Evolutionary conservation across 768 basidiomycete genomes (phyloP), one percentile per base, ranked within the genome.

Genomic region (Mrakia frigida): DNA sequence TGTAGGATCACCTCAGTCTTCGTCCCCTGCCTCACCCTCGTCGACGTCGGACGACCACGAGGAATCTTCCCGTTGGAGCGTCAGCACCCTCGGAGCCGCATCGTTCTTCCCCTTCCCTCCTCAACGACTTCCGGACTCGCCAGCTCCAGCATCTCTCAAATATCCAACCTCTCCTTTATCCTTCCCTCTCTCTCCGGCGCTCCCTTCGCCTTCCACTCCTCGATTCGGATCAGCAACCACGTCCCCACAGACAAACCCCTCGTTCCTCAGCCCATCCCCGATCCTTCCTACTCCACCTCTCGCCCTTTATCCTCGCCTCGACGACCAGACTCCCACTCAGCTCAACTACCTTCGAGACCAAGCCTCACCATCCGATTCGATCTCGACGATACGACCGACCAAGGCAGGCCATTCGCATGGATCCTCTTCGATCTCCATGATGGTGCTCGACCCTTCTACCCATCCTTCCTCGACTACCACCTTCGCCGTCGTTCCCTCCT

Each of bases 71-170:
- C 65, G 65, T 1, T 68, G 65, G 65, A 68, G 65, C 9, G 65
- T 68, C 39, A 7, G 6, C 6, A 43, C 65, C 4, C 33, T 43
- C 21, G 65, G 39, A 21, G 65, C 21, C 18, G 65, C 65, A 1
- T 35, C 65, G 39, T 41, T 68, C 37, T 68, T 68, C 35, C 65
- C 65, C 5, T 41, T 68, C 65, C 65, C 65, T 23, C 65, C 65
- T 13, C 35, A 37, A 41, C 35, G 25, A n/a, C 35, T 68, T 7
- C 65, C 65, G 65, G 37, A 35, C 37, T 35, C 25, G 39, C 65
- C 39, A n/a, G 35, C 65, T 6, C 23, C 37, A 0, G 35, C 11
- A 18, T 39, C 37, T 10, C 0, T 39, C 25, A 21, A 35, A 0
- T 41, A 39, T 23, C 65, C 35, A 6, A 23, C 37, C 65, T 68